Evolutionary conservation across 495 filamentous ascomycete genomes (phyloP), one percentile per base, ranked within the genome.

Genomic region (Aspergillus ostianus): DNA sequence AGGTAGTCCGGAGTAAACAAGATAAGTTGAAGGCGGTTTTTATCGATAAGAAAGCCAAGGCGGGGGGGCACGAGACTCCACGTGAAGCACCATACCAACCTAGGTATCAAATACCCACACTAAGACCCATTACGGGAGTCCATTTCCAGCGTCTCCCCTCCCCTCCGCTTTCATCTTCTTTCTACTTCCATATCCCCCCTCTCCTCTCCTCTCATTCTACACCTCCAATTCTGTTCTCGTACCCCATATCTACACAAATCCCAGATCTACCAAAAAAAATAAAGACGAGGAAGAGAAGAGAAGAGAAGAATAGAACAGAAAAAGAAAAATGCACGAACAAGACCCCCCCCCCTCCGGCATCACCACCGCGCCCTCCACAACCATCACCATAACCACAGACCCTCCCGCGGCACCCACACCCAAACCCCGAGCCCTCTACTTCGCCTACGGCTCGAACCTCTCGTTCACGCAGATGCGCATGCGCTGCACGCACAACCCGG

Each of bases 361-460:
- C 12, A 30, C 4, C 30, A 13, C 48, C 20, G 20, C 19, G 13
- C 17, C 48, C 10, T 19, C 61, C 20, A 29, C 36, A 59, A 53
- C 44, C 55, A 65, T 50, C 51, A 47, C 56, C 27, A 55, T 55
- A 29, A 66, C 36, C 52, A 56, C 60, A 10, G 13, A 36, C 19
- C 47, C 48, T 57, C 15, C 46, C 55, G n/a, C 56, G 59, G 47
- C 57, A 59, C 64, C 47, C 62, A 84, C 64, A 32, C 6, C 44
- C 55, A 52, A 51, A 17, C 46, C 56, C 20, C 65, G 56, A 59
- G 57, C 70, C 45, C 68, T 87, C 65, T 90, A 91, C 75, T 90
- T 91, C 67, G 89, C 82, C 67, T 91, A 90, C 71, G 89, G 88
- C 65, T 85, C 80, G 58, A 92, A 92, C 66, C 80, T 91, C 59